A percentile compares a stretch with the other conserved stretches of the same genome.
Evolutionary conservation across 768 basidiomycete species (phyloP).

Genomic region (Suillus lakei): DNA sequence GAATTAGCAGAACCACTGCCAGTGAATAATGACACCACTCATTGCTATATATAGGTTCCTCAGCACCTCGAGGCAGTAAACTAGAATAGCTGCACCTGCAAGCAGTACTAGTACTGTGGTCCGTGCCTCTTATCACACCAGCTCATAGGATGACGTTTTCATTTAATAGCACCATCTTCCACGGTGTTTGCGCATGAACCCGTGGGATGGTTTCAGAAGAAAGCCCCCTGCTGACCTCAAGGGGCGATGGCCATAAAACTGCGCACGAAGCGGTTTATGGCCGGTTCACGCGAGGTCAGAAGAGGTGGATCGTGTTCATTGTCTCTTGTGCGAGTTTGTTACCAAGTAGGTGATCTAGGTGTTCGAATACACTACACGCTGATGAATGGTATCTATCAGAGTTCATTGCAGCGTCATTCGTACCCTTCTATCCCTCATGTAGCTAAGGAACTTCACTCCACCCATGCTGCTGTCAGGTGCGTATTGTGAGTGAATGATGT

Average conservation of each 20-base stretch:
- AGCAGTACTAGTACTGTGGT: not conserved
- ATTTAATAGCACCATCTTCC: not conserved
- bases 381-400: constrained; percentile 41
- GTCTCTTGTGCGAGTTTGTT: constrained; percentile 13
- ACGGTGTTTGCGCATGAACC: not conserved
- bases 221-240: constrained; percentile 6
- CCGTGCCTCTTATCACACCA: not conserved
- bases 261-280: constrained; percentile 6
- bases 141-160: not conserved
- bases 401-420: constrained; percentile 67
- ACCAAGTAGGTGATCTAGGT: constrained; percentile 1
- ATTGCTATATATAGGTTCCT: constrained; percentile 50
- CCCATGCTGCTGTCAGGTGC: constrained; percentile 60
- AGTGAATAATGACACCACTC: too few species aligned
- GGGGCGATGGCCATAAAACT: not conserved
- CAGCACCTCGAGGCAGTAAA: not conserved
- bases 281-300: constrained; percentile 11
- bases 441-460: constrained; percentile 60
- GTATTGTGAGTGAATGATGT: not conserved
- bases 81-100: not conserved
- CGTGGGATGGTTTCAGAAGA: constrained; percentile 6
- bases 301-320: constrained; percentile 11
- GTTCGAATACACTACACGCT: not conserved
- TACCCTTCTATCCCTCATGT: constrained; percentile 74
- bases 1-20: too few species aligned